These are phyloP conservation scores for Colletotrichum godetiae DNA, from an alignment of 2,329 filamentous ascomycete species.

Conservation along the genomic window DNA sequence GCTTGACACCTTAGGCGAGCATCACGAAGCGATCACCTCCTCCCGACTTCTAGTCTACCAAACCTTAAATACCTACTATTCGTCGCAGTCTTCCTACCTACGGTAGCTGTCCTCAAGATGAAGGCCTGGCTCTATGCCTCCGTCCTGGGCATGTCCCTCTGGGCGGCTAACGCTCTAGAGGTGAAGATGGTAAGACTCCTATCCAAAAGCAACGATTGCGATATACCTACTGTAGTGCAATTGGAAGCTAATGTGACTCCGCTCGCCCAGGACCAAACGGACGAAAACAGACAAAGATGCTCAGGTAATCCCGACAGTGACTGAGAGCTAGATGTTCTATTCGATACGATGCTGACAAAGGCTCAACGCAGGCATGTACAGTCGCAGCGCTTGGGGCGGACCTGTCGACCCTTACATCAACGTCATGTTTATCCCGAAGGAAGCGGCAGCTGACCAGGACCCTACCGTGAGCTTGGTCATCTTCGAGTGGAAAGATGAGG, in stretches of 20 bases:
- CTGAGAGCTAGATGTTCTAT: background rate
- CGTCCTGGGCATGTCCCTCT: conserved; percentile 64
- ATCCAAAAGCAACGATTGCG: conserved; percentile 10
- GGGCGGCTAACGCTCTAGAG: conserved; percentile 67
- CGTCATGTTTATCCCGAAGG: conserved; percentile 77
- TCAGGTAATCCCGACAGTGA: conserved; percentile 56
- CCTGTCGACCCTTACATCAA: conserved; percentile 89
- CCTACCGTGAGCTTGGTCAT: conserved; percentile 86
- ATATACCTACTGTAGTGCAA: conserved; percentile 24
- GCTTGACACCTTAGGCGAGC: background rate
- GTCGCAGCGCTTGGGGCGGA: conserved; percentile 88
- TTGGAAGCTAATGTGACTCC: conserved; percentile 7
- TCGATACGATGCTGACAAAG: background rate
- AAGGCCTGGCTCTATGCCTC: conserved; percentile 64
- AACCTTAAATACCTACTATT: background rate
- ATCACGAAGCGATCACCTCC: background rate
- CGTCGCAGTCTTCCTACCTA: background rate
- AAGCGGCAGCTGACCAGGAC: conserved; percentile 71
- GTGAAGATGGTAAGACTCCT: conserved; percentile 62
- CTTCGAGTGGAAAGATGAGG: conserved; percentile 92
- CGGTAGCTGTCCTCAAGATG: conserved; percentile 53
- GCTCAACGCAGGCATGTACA: conserved; percentile 83
- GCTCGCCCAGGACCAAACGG: conserved; percentile 73
- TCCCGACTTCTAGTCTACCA: background rate
- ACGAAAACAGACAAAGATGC: conserved; percentile 85